Evolutionary conservation across 1,139 yeast genomes (phyloP).

Genomic region (Arxiozyma slooffiae): DNA sequence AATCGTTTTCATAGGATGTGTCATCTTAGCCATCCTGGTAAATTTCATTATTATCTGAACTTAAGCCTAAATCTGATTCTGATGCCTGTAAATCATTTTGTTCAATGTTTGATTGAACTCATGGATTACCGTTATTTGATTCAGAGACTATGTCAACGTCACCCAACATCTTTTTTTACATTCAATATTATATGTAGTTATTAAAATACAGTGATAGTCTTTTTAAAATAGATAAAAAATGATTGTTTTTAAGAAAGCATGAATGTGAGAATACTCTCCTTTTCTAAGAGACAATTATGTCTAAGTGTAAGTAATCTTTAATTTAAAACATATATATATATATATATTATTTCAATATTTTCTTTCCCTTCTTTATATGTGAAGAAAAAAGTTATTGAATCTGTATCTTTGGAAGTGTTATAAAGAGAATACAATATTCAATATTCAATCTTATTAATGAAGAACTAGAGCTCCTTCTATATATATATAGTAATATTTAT

Average conservation of each 20-base stretch:
- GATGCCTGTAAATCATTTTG: neutral
- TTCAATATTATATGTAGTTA: neutral
- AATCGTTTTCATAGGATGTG: constrained; percentile 5
- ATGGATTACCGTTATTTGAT: neutral
- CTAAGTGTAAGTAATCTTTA: too few species aligned
- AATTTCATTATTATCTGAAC: neutral
- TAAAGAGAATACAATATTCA: neutral
- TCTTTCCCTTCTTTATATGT: too few species aligned
- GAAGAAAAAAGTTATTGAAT: neutral
- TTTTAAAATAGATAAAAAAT: too few species aligned
- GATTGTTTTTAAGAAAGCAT: too few species aligned
- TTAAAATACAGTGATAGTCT: neutral
- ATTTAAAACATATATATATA: too few species aligned
- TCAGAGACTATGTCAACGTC: neutral
- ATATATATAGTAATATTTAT: constrained; percentile 2
- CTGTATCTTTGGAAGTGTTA: neutral
- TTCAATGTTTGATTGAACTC: neutral
- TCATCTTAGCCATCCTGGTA: neutral
- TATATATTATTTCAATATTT: too few species aligned
- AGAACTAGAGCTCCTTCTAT: constrained; percentile 44
- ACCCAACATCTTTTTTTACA: neutral
- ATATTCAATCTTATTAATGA: too few species aligned
- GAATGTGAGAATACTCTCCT: too few species aligned
- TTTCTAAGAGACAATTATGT: too few species aligned
- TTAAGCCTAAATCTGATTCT: neutral